Percentiles rank a stretch among this genome's conserved stretches.
Conservation (phyloP, 164 flowering plant genomes). For the Chimonanthus salicifolius region DNA sequence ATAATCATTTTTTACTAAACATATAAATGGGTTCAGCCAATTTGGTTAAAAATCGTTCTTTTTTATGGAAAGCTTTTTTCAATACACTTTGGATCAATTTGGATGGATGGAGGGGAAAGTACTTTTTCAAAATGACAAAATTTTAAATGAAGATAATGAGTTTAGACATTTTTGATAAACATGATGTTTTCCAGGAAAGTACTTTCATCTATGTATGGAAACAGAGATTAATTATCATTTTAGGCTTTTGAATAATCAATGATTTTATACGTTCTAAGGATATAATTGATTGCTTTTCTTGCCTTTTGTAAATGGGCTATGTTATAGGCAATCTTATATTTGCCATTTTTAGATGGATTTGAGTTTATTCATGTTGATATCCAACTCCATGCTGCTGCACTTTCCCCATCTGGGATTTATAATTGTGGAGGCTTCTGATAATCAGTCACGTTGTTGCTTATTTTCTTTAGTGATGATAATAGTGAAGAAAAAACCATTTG, state of each 20-base stretch:
- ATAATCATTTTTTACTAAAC: too few species aligned
- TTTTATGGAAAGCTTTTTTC: too few species aligned
- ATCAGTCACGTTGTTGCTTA: not conserved
- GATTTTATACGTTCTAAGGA: not conserved
- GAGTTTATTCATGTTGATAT: not conserved
- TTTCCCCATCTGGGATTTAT: not conserved
- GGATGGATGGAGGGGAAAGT: too few species aligned
- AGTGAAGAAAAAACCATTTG: too few species aligned
- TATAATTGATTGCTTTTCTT: too few species aligned
- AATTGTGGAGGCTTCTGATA: not conserved
- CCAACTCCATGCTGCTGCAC: not conserved
- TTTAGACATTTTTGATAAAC: too few species aligned
- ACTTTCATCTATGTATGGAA: not conserved
- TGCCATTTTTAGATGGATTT: not conserved
- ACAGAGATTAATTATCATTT: not conserved
- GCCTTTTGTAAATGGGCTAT: not conserved
- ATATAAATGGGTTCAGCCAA: too few species aligned
- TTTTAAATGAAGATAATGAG: too few species aligned
- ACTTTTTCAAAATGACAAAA: too few species aligned
- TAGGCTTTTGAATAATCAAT: not conserved
- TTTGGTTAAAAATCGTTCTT: too few species aligned
- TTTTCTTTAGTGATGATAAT: not conserved
- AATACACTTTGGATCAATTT: too few species aligned
- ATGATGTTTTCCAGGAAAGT: not conserved
- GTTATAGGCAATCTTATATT: not conserved